Conservation (phyloP, 352 stramenopile genomes). For the Pythium plurisporium region DNA sequence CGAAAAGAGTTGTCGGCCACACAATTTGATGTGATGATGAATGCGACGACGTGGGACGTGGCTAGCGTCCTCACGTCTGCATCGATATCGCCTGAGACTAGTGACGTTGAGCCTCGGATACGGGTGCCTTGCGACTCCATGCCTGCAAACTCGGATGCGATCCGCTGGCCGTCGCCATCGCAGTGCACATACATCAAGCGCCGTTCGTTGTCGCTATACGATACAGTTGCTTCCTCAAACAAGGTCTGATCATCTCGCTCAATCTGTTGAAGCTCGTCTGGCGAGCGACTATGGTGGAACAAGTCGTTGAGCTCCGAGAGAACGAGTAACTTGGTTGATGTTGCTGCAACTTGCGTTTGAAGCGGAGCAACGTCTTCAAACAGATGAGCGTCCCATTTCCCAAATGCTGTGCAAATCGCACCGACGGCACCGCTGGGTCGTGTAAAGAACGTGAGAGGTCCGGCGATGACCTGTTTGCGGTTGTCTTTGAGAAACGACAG, state of each 20-base stretch:
- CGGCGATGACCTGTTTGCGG: conserved; percentile 32
- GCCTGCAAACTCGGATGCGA: conserved; percentile 1
- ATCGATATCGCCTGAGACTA: conserved; percentile 15
- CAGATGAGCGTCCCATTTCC: conserved; percentile 32
- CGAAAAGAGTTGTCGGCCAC: conserved; percentile 17
- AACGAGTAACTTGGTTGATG: not conserved
- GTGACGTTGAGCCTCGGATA: conserved; percentile 6
- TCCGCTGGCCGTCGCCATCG: conserved; percentile 2
- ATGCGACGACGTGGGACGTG: conserved; percentile 22
- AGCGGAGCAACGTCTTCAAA: conserved; percentile 18
- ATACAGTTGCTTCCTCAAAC: not conserved
- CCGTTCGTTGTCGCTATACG: not conserved
- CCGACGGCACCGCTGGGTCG: conserved; percentile 40
- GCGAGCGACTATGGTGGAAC: not conserved
- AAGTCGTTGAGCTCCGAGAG: conserved; percentile 4
- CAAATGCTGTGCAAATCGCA: conserved; percentile 42
- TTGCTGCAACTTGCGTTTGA: not conserved
- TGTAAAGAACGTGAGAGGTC: conserved; percentile 34
- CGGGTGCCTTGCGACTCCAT: conserved; percentile 12
- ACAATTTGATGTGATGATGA: conserved; percentile 40
- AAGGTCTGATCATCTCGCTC: not conserved
- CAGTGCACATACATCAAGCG: conserved; percentile 13
- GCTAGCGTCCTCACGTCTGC: conserved; percentile 22
- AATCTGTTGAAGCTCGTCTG: not conserved
- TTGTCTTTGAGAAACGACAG: conserved; percentile 52